Base-by-base conservation (phyloP, 2,329 filamentous ascomycete species). In the Colletotrichum tabaci region DNA sequence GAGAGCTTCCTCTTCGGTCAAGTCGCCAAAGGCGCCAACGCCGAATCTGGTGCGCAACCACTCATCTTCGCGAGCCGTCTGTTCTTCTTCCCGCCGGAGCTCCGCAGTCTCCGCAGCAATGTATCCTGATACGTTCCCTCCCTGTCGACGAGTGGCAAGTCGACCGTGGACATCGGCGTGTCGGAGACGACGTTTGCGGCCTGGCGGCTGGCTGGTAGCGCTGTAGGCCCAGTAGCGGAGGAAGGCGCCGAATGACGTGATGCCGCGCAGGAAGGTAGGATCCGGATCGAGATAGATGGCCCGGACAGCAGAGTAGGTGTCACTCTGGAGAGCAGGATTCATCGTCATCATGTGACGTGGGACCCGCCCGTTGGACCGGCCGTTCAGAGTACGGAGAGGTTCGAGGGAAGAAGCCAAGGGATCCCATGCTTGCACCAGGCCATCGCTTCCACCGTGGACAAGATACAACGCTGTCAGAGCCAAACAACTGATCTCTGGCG, bases 381-480 rank as follows among this genome's bases (percentile, higher is more conserved):
- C 94, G 78, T 97, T 95, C 65, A 99, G 86, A 0, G 95, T 98
- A 49, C 95, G 91, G 62, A 98, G 88, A 0, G 96, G 94, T 23
- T 92, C 90, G 21, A 87, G 82, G 0, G 88, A 93, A 2, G 96
- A 98, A 1, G 92, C 94, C 57, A 99, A 85, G n/a, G 93, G 94
- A 83, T 99, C 96, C 96, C 96, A 99, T 7, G 95, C 94, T 80
- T 98, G 96, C 5, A 98, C 96, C 3, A 98, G 88, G 0, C 96
- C 96, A 82, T 99, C 96, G 75, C 93, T 98, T 35, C 96, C 96
- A 61, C 96, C 96, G 79, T 98, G 94, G 8, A 98, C 93, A 18
- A 99, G 83, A 78, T 97, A 97, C 18, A 99, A 85, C 2, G 94
- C 93, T 1, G 95, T 94, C 57, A 98, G 81, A 7, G 93, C 96